Evolutionary conservation across 345 rosid genomes (phyloP), one percentile per base, ranked within the genome.

Genomic region (Kandelia obovata): DNA sequence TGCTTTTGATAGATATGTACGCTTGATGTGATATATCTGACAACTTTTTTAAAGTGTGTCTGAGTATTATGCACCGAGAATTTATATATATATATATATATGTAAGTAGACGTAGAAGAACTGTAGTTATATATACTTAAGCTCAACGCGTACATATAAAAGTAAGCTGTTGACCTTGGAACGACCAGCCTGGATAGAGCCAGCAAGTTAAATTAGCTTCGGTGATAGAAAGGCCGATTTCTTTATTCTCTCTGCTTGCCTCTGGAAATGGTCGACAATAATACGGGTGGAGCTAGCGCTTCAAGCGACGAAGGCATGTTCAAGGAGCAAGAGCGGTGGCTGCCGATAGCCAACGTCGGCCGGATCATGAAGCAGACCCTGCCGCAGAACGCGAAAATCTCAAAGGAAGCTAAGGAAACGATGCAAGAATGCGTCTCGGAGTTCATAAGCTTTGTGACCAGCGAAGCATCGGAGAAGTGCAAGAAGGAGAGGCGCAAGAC

Each of bases 261-360:
- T 55, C 67, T 31, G 21, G 64, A 34, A 32, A 80, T 81, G 84
- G 81, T 53, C 16, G 80, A 70, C 51, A 72, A 74, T 15, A 61
- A 71, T 15, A 57, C 39, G 43, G 71, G 52, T 1, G 73, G 52
- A 0, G 73, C 62, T 9, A 15, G 71, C 53, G 70, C 77, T 53
- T 71, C 79, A 2, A 58, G 64, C 28, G 81, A 75, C 1, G 80
- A 73, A 37, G 76, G 72, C 7, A 53, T 57, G 43, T 6, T 77
- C 79, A 80, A 60, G 59, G 73, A 70, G 67, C 73, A 61, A 32
- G 73, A 70, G 23, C 51, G 62, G 66, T 35, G 53, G 31, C 52
- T 70, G 16, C 73, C 73, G 23, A 62, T 70, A 32, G 73, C 73
- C 21, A 70, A 70, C 61, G 73, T 70, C 5, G 73, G 73, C 5